Conservation (phyloP, 2,329 filamentous ascomycete genomes). For the Ophiostoma australiae region DNA sequence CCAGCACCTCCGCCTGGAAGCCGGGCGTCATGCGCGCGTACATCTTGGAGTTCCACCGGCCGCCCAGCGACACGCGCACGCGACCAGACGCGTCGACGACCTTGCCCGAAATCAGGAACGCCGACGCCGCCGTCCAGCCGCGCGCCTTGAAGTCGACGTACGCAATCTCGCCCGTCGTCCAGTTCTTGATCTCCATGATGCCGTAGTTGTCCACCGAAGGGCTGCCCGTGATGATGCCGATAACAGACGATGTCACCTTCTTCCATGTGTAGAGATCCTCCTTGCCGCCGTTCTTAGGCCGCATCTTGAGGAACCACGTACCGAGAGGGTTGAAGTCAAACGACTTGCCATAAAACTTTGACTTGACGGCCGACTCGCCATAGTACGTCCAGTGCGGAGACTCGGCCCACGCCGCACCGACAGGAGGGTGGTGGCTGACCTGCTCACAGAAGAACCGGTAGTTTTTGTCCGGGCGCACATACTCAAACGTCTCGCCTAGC, state of each 20-base stretch:
- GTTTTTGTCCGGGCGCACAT: constrained; percentile 89
- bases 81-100: constrained; percentile 74
- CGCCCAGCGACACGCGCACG: constrained; percentile 83
- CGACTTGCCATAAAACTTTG: constrained; percentile 95
- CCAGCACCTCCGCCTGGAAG: constrained; percentile 64
- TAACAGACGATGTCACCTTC: constrained; percentile 95
- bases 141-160: constrained; percentile 88
- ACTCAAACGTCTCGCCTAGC: constrained; percentile 94
- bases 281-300: constrained; percentile 66
- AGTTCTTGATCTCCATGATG: constrained; percentile 94
- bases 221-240: constrained; percentile 95
- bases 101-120: constrained; percentile 83
- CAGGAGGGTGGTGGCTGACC: constrained; percentile 92
- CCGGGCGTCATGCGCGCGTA: constrained; percentile 91
- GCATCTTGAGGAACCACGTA: constrained; percentile 90
- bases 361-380: constrained; percentile 90
- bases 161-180: constrained; percentile 89
- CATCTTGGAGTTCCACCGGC: constrained; percentile 95
- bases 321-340: constrained; percentile 96
- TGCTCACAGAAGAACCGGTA: constrained; percentile 99
- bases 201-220: constrained; percentile 98
- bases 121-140: constrained; percentile 91
- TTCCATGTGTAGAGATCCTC: constrained; percentile 97
- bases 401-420: constrained; percentile 91
- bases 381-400: constrained; percentile 94